Conservation (phyloP, 129 eudicot species). For the Centaurea solstitialis region DNA sequence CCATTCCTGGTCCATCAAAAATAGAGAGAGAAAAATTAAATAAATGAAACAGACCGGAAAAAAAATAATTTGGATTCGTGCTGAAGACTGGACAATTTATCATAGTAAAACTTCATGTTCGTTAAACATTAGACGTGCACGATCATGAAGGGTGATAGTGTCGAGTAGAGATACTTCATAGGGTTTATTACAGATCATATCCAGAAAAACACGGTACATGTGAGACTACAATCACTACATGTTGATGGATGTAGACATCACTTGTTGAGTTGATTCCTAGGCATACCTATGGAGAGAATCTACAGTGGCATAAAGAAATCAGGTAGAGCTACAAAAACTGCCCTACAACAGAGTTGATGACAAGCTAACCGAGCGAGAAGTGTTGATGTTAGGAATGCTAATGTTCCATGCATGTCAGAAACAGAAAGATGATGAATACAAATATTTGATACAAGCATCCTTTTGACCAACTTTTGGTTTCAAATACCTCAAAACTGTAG, state of each 20-base stretch:
- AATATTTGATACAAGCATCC: neutral
- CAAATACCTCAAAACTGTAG: neutral
- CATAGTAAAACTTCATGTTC: neutral
- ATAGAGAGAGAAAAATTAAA: neutral
- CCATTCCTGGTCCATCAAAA: neutral
- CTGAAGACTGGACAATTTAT: neutral
- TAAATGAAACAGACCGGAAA: neutral
- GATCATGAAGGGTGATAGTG: neutral
- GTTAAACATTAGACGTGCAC: neutral
- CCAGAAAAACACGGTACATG: too few relatives aligned
- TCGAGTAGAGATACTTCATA: neutral
- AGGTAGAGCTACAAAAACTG: neutral
- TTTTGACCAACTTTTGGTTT: neutral
- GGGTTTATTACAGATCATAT: too few relatives aligned
- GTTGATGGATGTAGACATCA: too few relatives aligned
- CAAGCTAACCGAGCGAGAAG: neutral
- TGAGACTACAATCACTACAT: too few relatives aligned
- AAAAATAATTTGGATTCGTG: neutral
- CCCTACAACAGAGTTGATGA: neutral
- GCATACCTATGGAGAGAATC: too few relatives aligned
- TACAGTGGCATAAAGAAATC: too few relatives aligned
- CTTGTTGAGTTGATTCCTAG: too few relatives aligned
- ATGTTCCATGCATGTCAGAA: neutral
- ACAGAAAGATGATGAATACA: neutral
- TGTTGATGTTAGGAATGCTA: neutral